Conservation (phyloP, 306 rosid species). For the Abrus pulchellus region DNA sequence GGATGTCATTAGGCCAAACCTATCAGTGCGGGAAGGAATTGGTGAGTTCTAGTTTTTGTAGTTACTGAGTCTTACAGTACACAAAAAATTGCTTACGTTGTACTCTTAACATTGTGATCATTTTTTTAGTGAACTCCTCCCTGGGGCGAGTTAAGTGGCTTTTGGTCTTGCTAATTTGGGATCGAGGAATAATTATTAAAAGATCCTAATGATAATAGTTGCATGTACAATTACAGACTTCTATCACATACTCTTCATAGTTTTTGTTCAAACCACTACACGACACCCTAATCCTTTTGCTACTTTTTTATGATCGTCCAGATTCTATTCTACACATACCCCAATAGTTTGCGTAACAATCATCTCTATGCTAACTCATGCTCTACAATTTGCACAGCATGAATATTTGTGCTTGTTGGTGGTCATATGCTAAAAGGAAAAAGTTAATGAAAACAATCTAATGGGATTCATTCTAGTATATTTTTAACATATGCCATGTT, state of each 20-base stretch:
- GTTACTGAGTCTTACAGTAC: slow-evolving; percentile 32
- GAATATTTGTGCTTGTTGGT: neutral
- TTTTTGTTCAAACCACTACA: slow-evolving; percentile 15
- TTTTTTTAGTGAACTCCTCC: slow-evolving; percentile 9
- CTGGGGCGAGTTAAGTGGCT: slow-evolving; percentile 19
- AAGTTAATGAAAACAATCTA: slow-evolving; percentile 2
- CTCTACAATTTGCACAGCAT: slow-evolving; percentile 25
- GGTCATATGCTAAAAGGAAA: slow-evolving; percentile 14
- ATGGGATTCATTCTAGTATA: neutral
- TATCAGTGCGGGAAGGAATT: slow-evolving; percentile 97
- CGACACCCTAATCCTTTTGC: neutral
- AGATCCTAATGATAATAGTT: neutral
- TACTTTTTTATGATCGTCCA: slow-evolving; percentile 5
- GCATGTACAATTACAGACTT: slow-evolving; percentile 21
- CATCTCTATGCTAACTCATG: slow-evolving; percentile 11
- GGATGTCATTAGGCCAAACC: slow-evolving; percentile 92
- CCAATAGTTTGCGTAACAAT: neutral
- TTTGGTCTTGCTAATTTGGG: slow-evolving; percentile 28
- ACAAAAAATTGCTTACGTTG: slow-evolving; percentile 20
- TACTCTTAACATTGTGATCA: slow-evolving; percentile 20
- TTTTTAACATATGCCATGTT: slow-evolving; percentile 25
- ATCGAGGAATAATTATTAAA: slow-evolving; percentile 24
- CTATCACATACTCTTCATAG: neutral
- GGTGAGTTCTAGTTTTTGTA: slow-evolving; percentile 64
- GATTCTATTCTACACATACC: neutral